These are phyloP conservation scores for Suhomyces prunicola DNA, from an alignment of 805 yeast genomes.

Conservation along the genomic window DNA sequence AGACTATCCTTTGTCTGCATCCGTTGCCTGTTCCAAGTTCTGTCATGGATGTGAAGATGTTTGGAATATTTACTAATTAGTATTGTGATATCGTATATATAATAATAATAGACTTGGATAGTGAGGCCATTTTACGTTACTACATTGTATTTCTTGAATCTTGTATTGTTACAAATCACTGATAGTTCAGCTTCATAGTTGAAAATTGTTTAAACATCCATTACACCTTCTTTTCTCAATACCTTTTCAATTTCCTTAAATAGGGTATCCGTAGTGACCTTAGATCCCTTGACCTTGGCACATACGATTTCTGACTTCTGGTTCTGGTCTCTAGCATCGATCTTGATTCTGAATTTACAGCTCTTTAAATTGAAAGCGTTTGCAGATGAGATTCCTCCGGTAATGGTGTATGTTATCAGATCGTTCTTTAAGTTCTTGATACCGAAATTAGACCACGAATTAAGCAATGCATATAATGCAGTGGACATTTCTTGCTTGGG, in stretches of 20 bases:
- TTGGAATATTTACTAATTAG: slow-evolving; percentile 66
- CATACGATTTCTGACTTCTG: slow-evolving; percentile 56
- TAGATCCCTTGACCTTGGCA: slow-evolving; percentile 63
- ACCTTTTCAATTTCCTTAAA: slow-evolving; percentile 64
- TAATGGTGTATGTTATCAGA: slow-evolving; percentile 42
- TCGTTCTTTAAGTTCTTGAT: slow-evolving; percentile 52
- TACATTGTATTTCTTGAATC: not conserved
- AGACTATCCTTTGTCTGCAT: slow-evolving; percentile 92
- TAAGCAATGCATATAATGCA: slow-evolving; percentile 59
- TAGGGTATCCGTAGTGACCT: slow-evolving; percentile 56
- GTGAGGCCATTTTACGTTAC: not conserved
- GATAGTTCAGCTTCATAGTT: not conserved
- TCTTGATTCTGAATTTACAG: slow-evolving; percentile 58
- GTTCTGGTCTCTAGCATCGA: slow-evolving; percentile 38
- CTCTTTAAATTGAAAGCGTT: slow-evolving; percentile 62
- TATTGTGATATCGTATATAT: not conserved
- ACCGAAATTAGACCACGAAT: slow-evolving; percentile 71
- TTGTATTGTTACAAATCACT: not conserved
- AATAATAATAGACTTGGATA: not conserved
- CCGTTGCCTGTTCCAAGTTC: slow-evolving; percentile 96
- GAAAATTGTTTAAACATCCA: slow-evolving; percentile 23
- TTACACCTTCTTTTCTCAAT: slow-evolving; percentile 60
- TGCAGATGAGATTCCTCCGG: slow-evolving; percentile 60
- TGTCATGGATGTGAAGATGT: slow-evolving; percentile 99
- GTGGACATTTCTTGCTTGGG: slow-evolving; percentile 57